Evolutionary conservation across 140 eudicot species (phyloP).

Genomic region (Flaveria floridana): DNA sequence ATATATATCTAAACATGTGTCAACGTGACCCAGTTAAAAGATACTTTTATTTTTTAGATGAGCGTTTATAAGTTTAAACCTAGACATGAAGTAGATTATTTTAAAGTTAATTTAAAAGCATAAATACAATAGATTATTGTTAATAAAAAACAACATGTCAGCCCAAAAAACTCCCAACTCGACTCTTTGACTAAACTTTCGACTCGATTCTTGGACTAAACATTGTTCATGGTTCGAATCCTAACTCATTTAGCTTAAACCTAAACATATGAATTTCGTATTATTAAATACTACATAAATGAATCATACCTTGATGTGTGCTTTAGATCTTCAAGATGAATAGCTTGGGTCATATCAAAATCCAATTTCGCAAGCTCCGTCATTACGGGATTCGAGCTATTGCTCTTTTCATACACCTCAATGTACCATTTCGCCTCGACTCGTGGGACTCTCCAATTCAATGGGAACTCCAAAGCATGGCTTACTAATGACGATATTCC

Average conservation of each 20-base stretch:
- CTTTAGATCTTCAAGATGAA: slow-evolving; percentile 41
- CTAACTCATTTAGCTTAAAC: not conserved
- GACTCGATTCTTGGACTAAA: too few species aligned
- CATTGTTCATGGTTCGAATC: not conserved
- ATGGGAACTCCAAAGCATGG: slow-evolving; percentile 55
- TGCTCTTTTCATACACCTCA: slow-evolving; percentile 20
- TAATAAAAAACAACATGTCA: too few species aligned
- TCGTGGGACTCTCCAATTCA: slow-evolving; percentile 47
- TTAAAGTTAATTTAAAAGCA: too few species aligned
- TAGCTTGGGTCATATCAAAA: slow-evolving; percentile 46
- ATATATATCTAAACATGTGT: too few species aligned
- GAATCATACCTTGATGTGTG: slow-evolving; percentile 35
- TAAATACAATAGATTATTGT: too few species aligned
- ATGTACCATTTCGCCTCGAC: slow-evolving; percentile 42
- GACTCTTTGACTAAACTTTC: too few species aligned
- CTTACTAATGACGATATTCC: slow-evolving; percentile 22
- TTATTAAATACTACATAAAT: not conserved
- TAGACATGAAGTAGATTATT: too few species aligned
- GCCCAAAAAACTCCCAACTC: too few species aligned
- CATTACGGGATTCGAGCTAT: slow-evolving; percentile 13
- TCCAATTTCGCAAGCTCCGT: slow-evolving; percentile 48
- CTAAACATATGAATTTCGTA: not conserved
- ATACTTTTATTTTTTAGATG: too few species aligned
- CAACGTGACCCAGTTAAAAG: too few species aligned
- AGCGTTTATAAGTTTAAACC: too few species aligned